These are phyloP conservation scores for Pistacia atlantica DNA, from an alignment of 345 rosid species.

Conservation along the genomic window DNA sequence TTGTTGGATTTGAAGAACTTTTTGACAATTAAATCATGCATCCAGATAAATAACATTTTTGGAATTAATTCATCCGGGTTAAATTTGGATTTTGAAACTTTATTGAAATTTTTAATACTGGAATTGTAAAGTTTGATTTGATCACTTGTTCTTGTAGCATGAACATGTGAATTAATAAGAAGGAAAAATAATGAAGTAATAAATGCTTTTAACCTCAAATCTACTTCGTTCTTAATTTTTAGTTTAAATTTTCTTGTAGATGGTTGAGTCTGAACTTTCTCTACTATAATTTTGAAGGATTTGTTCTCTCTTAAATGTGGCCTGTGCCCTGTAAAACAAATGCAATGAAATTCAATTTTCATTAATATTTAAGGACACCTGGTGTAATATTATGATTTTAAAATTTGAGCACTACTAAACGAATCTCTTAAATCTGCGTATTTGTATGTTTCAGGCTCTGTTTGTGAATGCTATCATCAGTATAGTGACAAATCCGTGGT, in stretches of 20 bases:
- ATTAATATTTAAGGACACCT: background rate
- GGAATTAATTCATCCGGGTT: background rate
- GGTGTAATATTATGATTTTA: conserved; percentile 2
- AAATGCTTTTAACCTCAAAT: background rate
- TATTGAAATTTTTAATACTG: background rate
- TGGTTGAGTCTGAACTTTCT: background rate
- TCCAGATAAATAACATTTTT: background rate
- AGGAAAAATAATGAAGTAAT: background rate
- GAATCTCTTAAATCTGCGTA: conserved; percentile 3
- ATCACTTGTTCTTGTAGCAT: background rate
- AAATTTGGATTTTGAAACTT: background rate
- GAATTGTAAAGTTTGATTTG: background rate
- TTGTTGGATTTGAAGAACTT: conserved; percentile 4
- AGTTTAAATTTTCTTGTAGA: background rate
- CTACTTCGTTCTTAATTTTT: background rate
- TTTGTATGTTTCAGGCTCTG: conserved; percentile 32
- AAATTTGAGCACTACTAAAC: conserved; percentile 6
- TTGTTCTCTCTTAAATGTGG: background rate
- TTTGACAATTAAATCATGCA: background rate
- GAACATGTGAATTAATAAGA: background rate
- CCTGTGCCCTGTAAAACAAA: background rate
- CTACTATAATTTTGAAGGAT: background rate
- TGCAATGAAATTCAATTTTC: background rate
- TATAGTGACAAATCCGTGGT: conserved; percentile 12
- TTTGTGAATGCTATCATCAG: background rate